Percentiles rank a stretch among this genome's conserved stretches.
These are phyloP conservation scores for Fusarium phyllophilum DNA, from an alignment of 2,329 filamentous ascomycete species.

Conservation along the genomic window DNA sequence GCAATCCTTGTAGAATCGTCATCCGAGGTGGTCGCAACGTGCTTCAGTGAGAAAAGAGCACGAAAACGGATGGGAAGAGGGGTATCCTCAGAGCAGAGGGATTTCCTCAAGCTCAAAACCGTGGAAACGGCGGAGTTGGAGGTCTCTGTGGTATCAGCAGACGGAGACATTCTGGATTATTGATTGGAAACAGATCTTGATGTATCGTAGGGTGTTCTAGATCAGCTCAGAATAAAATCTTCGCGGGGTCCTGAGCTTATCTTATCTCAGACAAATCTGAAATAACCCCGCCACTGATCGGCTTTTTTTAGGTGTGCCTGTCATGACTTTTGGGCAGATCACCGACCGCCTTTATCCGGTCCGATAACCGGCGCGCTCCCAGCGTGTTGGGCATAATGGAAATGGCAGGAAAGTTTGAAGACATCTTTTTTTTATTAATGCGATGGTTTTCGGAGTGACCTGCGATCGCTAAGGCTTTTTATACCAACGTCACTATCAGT, in stretches of 20 bases:
- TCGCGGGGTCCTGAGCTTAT: conserved; percentile 46
- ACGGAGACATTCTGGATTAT: conserved; percentile 43
- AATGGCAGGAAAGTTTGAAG: background rate
- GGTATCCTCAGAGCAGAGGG: conserved; percentile 81
- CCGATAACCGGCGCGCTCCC: conserved; percentile 7
- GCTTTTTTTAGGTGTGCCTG: background rate
- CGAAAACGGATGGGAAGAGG: conserved; percentile 91
- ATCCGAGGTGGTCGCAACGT: conserved; percentile 77
- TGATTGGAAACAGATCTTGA: conserved; percentile 11
- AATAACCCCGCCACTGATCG: conserved; percentile 24
- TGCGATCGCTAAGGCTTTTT: background rate
- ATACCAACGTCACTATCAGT: background rate
- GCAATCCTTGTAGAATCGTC: conserved; percentile 66
- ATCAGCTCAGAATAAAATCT: conserved; percentile 48
- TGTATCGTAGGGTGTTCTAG: conserved; percentile 17
- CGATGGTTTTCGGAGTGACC: background rate
- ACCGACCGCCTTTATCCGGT: background rate
- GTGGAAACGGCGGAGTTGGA: conserved; percentile 52
- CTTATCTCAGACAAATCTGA: conserved; percentile 35
- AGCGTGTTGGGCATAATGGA: background rate
- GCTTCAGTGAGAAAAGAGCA: conserved; percentile 96
- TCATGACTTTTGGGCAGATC: background rate
- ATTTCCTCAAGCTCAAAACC: conserved; percentile 74
- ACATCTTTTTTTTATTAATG: background rate
- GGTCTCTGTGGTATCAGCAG: conserved; percentile 35